Evolutionary conservation across 2,329 filamentous ascomycete genomes (phyloP).

Genomic region (Aspergillus fischeri): DNA sequence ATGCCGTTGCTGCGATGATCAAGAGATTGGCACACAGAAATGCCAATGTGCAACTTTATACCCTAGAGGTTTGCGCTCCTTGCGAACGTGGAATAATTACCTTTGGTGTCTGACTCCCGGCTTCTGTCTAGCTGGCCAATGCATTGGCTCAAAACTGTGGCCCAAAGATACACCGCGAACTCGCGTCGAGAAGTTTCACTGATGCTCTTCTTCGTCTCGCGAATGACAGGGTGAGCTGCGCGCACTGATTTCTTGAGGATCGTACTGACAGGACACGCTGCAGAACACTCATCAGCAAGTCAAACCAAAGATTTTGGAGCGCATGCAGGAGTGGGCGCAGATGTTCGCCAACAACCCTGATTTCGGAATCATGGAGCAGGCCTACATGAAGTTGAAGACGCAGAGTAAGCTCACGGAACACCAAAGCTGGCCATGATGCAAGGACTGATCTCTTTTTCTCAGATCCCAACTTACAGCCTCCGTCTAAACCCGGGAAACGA

Average conservation of each 20-base stretch:
- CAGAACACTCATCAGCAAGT: conserved; percentile 91
- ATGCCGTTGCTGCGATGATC: conserved; percentile 85
- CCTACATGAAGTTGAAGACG: conserved; percentile 79
- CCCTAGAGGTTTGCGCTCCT: conserved; percentile 62
- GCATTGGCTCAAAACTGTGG: conserved; percentile 91
- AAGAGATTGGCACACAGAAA: conserved; percentile 89
- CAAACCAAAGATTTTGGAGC: conserved; percentile 93
- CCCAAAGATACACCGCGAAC: conserved; percentile 77
- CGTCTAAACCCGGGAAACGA: conserved; percentile 89
- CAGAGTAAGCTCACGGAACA: conserved; percentile 47
- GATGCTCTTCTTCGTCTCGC: conserved; percentile 88
- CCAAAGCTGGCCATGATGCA: not conserved
- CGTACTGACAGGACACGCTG: conserved; percentile 2
- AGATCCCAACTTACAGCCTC: conserved; percentile 86
- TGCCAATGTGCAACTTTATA: conserved; percentile 93
- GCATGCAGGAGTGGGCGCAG: conserved; percentile 93
- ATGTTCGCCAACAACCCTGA: conserved; percentile 90
- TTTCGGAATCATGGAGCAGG: conserved; percentile 95
- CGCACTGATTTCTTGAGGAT: not conserved
- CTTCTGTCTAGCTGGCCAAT: conserved; percentile 67
- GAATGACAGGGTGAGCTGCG: conserved; percentile 62
- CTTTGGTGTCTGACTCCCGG: conserved; percentile 1
- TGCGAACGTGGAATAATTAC: not conserved
- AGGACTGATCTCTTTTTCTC: conserved; percentile 32
- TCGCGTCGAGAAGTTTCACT: conserved; percentile 88